Percentiles rank a stretch among this genome's conserved stretches.
Conservation (phyloP, 2,329 filamentous ascomycete species). For the Lachnellula hyalina region DNA sequence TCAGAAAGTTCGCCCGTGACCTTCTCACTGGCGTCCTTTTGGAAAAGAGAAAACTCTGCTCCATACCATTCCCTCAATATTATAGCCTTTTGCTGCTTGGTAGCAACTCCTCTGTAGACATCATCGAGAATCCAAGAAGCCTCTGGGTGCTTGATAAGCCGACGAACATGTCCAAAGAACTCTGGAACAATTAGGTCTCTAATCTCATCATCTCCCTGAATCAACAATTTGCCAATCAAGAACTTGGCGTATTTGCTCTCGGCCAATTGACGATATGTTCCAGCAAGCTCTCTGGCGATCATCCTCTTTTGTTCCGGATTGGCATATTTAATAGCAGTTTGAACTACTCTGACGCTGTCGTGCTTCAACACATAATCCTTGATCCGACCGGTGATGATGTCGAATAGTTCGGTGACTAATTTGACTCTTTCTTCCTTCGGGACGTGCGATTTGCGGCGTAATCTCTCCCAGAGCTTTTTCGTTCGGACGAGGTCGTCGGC, state of each 20-base stretch:
- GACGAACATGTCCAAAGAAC: slow-evolving; percentile 89
- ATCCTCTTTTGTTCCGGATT: slow-evolving; percentile 76
- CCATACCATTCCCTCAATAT: slow-evolving; percentile 96
- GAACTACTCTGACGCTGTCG: slow-evolving; percentile 91
- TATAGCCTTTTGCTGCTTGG: slow-evolving; percentile 75
- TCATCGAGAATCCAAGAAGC: slow-evolving; percentile 98
- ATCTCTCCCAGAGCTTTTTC: slow-evolving; percentile 95
- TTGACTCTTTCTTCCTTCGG: slow-evolving; percentile 81
- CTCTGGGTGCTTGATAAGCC: slow-evolving; percentile 92
- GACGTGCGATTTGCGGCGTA: slow-evolving; percentile 90
- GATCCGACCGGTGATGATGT: slow-evolving; percentile 83
- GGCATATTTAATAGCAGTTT: slow-evolving; percentile 95
- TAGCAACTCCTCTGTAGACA: slow-evolving; percentile 85
- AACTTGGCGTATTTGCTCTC: slow-evolving; percentile 98
- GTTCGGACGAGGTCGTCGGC: slow-evolving; percentile 82
- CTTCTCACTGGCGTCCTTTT: slow-evolving; percentile 48
- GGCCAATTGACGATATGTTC: slow-evolving; percentile 76
- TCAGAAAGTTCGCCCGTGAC: slow-evolving; percentile 58
- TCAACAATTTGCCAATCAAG: slow-evolving; percentile 87
- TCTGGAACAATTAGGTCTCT: slow-evolving; percentile 86
- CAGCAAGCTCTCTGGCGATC: slow-evolving; percentile 82
- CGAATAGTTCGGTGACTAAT: slow-evolving; percentile 83
- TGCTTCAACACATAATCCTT: slow-evolving; percentile 98
- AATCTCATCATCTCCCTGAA: slow-evolving; percentile 84
- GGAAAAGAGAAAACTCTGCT: slow-evolving; percentile 81